phyloP scores from a whole-genome alignment of 305 asterid species.

The Fraxinus greggii region DNA sequence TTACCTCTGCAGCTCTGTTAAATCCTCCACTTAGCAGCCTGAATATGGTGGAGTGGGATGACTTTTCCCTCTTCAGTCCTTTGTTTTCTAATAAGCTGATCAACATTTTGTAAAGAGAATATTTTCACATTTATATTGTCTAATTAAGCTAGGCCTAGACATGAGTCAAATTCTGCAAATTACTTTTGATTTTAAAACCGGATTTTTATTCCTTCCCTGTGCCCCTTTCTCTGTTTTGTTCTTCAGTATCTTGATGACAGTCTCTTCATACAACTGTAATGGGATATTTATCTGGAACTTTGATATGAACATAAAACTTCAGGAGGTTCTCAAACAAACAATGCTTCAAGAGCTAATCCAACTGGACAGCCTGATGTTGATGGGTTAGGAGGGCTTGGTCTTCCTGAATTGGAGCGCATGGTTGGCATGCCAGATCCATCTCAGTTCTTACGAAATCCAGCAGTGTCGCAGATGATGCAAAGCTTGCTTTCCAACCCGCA shows the following conservation, averaged over 20 bases:
- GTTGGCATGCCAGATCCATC: constrained; percentile 38
- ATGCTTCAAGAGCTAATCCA: constrained; percentile 47
- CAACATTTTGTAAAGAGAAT: neutral
- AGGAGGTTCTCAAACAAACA: constrained; percentile 47
- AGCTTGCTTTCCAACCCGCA: constrained; percentile 68
- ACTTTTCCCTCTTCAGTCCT: neutral
- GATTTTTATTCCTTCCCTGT: neutral
- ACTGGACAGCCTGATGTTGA: constrained; percentile 36
- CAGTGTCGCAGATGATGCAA: constrained; percentile 59
- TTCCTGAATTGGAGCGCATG: constrained; percentile 37
- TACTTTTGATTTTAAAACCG: neutral
- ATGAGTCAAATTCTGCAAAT: neutral
- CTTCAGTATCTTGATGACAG: neutral
- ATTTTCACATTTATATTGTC: neutral
- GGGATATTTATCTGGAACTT: constrained; percentile 6
- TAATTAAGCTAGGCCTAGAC: neutral
- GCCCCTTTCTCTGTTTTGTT: neutral
- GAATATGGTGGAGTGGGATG: neutral
- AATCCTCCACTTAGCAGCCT: neutral
- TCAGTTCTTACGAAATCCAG: constrained; percentile 55
- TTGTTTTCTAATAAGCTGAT: neutral
- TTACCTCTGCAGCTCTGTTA: neutral
- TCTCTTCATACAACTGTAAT: constrained; percentile 1
- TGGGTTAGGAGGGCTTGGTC: constrained; percentile 50
- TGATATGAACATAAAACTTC: neutral